phyloP scores from a whole-genome alignment of 2,329 filamentous ascomycete genomes.

The Pseudocercospora ulei region DNA sequence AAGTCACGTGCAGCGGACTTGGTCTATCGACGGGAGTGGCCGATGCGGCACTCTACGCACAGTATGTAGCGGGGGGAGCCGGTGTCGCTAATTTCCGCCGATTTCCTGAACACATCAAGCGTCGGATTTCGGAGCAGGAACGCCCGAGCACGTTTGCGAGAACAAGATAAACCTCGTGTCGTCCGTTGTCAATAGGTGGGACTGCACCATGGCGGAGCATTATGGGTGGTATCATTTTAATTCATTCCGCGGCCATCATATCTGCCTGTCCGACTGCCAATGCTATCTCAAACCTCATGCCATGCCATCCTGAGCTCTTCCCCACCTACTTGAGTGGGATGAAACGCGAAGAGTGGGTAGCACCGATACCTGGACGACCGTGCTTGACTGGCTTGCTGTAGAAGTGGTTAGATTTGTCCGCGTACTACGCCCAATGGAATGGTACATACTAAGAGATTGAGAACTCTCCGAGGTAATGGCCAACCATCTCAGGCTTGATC shows the following conservation, averaged over 20 bases:
- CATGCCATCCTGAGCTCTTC: slow-evolving; percentile 9
- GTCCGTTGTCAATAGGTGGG: no score
- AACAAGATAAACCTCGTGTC: no score
- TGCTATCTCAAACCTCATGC: slow-evolving; percentile 9
- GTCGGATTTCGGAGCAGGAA: no score
- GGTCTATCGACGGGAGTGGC: no score
- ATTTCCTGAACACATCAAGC: no score
- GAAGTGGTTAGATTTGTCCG: slow-evolving; percentile 43
- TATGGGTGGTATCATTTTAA: slow-evolving; percentile 10
- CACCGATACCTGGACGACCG: slow-evolving; percentile 99
- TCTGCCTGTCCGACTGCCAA: background rate
- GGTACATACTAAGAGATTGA: slow-evolving; percentile 94
- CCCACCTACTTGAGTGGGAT: slow-evolving; percentile 88
- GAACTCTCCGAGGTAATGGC: slow-evolving; percentile 98
- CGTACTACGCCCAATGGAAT: background rate
- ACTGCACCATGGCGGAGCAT: no score
- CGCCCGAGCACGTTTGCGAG: no score
- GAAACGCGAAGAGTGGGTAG: slow-evolving; percentile 99
- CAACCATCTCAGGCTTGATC: slow-evolving; percentile 99
- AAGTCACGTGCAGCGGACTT: no score
- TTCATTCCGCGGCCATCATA: slow-evolving; percentile 16
- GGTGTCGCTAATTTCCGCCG: no score
- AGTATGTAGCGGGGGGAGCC: no score
- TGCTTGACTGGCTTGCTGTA: slow-evolving; percentile 98
- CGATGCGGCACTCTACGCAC: no score